These are phyloP conservation scores for Candida odintsovae DNA, from an alignment of 805 yeast species.

Conservation along the genomic window DNA sequence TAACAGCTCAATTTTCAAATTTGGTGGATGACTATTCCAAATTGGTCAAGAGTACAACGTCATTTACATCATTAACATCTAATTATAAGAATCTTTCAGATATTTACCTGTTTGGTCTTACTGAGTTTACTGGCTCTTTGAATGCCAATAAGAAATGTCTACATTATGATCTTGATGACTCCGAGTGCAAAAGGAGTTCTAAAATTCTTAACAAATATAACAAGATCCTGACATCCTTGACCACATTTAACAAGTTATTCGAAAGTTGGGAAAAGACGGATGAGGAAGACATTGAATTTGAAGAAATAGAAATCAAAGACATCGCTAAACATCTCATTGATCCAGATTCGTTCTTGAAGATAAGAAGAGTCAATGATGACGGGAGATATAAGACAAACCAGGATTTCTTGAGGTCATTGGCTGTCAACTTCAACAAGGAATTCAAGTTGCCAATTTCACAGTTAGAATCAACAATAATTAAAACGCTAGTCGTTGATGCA, in stretches of 20 bases:
- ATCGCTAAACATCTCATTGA: constrained; percentile 30
- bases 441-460: constrained; percentile 15
- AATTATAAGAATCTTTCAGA: constrained; percentile 26
- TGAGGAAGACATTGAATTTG: constrained; percentile 33
- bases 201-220: constrained; percentile 45
- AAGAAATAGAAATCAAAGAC: constrained; percentile 36
- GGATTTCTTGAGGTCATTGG: constrained; percentile 13
- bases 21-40: constrained; percentile 24
- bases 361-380: constrained; percentile 16
- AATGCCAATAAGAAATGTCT: constrained; percentile 60
- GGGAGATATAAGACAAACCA: constrained; percentile 14
- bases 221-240: constrained; percentile 26
- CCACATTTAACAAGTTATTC: constrained; percentile 40
- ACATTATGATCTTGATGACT: constrained; percentile 69
- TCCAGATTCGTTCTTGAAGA: constrained; percentile 14
- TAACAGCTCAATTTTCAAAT: constrained; percentile 12
- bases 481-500: constrained; percentile 36
- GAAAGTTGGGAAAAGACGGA: constrained; percentile 28
- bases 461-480: constrained; percentile 28
- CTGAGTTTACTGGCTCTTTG: constrained; percentile 47
- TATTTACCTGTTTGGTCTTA: constrained; percentile 44
- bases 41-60: constrained; percentile 15
- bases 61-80: constrained; percentile 22
- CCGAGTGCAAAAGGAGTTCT: constrained; percentile 49
- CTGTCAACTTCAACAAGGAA: constrained; percentile 14